Conservation (phyloP, 202 grass and related monocot genomes). For the Digitaria exilis region DNA sequence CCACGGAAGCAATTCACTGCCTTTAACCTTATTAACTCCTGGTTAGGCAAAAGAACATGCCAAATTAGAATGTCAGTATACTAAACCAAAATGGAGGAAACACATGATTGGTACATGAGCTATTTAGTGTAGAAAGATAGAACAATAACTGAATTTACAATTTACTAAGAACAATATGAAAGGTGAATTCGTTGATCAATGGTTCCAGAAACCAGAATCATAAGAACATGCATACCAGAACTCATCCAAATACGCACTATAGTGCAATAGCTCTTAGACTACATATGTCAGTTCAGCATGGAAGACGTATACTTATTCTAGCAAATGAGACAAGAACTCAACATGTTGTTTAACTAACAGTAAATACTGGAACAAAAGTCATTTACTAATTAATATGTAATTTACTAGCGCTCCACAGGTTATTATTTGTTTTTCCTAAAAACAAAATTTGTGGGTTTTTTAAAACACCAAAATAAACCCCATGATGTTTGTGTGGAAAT, state of each 20-base stretch:
- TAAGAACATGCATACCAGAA: not conserved
- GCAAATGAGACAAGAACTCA: not conserved
- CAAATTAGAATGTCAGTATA: conserved; percentile 19
- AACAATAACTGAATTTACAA: not conserved
- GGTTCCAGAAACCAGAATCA: conserved; percentile 11
- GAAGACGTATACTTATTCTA: not conserved
- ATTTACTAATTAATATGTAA: not conserved
- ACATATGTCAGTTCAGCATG: not conserved
- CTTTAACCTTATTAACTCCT: conserved; percentile 65
- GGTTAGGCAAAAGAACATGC: conserved; percentile 19
- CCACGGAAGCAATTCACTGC: conserved; percentile 65
- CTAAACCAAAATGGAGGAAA: not conserved
- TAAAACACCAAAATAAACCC: not conserved
- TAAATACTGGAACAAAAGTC: not conserved
- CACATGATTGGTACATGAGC: not conserved
- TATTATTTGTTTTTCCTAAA: not conserved
- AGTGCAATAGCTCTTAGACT: not conserved
- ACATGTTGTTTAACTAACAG: not conserved
- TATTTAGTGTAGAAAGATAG: not conserved
- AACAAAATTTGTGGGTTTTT: not conserved
- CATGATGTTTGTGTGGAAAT: not conserved
- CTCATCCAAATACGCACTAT: conserved; percentile 18
- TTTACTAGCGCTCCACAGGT: not conserved
- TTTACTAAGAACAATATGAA: not conserved
- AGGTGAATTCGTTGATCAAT: not conserved